These are phyloP conservation scores for Fusarium continuum DNA, from an alignment of 2,329 filamentous ascomycete genomes.

Conservation along the genomic window DNA sequence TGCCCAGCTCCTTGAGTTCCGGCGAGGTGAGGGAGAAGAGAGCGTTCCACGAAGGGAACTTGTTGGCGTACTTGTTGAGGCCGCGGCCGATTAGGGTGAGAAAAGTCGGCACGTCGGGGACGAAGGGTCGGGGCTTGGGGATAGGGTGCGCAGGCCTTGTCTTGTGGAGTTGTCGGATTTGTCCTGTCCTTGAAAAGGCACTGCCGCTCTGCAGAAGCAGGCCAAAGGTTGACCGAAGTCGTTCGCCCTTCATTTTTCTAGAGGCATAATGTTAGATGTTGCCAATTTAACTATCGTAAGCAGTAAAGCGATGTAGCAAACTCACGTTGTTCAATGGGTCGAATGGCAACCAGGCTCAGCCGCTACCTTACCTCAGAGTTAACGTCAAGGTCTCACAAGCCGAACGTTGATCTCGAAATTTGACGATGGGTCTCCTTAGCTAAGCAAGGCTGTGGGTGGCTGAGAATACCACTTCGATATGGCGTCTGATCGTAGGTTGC, in stretches of 20 bases:
- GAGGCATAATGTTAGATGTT: constrained; percentile 9
- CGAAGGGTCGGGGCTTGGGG: constrained; percentile 81
- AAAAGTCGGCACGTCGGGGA: constrained; percentile 86
- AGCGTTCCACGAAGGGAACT: constrained; percentile 90
- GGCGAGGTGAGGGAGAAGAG: constrained; percentile 83
- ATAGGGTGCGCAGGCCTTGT: constrained; percentile 52
- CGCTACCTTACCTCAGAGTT: constrained; percentile 29
- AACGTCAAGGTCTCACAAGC: constrained; percentile 34
- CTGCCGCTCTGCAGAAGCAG: constrained; percentile 46
- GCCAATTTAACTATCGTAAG: accelerated
- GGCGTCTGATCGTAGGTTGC: constrained; percentile 13
- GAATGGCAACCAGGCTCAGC: constrained; percentile 33
- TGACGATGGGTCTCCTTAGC: constrained; percentile 41
- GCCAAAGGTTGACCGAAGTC: constrained; percentile 47
- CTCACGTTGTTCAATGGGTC: constrained; percentile 38
- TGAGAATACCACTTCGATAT: constrained; percentile 1
- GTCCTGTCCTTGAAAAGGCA: constrained; percentile 46
- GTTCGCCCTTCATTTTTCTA: constrained; percentile 47
- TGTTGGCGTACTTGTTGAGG: constrained; percentile 81
- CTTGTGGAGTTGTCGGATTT: constrained; percentile 57
- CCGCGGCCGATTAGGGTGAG: constrained; percentile 90
- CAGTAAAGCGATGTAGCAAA: background rate
- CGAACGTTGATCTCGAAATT: constrained; percentile 44
- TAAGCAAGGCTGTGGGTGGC: constrained; percentile 47
- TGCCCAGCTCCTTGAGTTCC: constrained; percentile 82